Evolutionary conservation across 805 yeast species (phyloP), one percentile per base, ranked within the genome.

Genomic region (Cyberlindnera amylophila): DNA sequence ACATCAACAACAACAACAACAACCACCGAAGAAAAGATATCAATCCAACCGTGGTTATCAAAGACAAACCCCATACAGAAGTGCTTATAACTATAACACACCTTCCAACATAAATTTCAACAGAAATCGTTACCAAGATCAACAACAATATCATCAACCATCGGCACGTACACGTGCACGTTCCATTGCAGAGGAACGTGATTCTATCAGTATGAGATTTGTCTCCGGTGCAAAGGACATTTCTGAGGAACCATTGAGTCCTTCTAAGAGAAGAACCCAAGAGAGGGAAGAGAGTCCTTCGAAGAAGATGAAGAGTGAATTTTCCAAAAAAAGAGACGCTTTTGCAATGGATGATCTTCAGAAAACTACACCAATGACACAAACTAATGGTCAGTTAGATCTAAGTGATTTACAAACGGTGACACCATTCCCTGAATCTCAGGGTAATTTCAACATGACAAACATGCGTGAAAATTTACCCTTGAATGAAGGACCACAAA

Each of bases 361-460:
- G 33, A 13, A 36, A 3, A 18, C 36, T 9, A 34, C 36, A 16
- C 36, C 36, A 15, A 11, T 34, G 21, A 34, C 31, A 7, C 42
- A 29, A n/a, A 36, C 34, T 9, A 24, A 32, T 26, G 41, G 36
- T 5, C 15, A 31, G 26, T 32, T 38, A 26, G 16, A 24, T 5
- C 24, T 39, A 39, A 32, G 34, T 27, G 46, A 36, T 2, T 15
- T 49, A 3, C 39, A 45, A 21, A 32, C 38, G 4, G 38, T 39
- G 6, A 34, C 48, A 15, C 48, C 48, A 4, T n/a, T 47, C n/a
- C 41, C 47, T 6, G 46, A 45, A 30, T 38, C 44, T 4, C 32
- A 38, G 19, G 46, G 46, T 4, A 35, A 45, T 13, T 42, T 41
- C 28, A 24, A 45, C 13, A 24, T 41, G 38, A 26, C 23, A 13